Base-by-base conservation (phyloP, 2,329 filamentous ascomycete species). In the Fusarium globosum region DNA sequence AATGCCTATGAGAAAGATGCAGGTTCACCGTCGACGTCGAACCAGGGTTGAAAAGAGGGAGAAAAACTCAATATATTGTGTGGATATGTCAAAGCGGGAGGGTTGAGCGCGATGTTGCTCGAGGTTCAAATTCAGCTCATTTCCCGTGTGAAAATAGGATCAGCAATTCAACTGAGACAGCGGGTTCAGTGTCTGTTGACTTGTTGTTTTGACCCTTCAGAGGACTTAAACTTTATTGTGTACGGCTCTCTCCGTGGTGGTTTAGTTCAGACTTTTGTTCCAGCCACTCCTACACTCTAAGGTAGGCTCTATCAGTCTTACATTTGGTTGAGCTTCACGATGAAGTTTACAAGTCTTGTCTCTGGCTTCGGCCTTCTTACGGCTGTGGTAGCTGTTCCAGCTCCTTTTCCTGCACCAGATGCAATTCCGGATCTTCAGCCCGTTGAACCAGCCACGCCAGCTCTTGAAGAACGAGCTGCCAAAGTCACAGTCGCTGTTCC, bases 401-500 rank as follows among this genome's bases (percentile, higher is more conserved):
- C 71, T 35, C 39, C 71, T 9, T 45, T 62, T 8, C 61, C 72
- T 4, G 61, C 59, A 41, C 67, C 77, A 12, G 68, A 71, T 57
- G 42, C 63, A 4, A 61, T 68, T 6, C 62, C 45, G 7, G 53
- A 51, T 18, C 39, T 33, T 21, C 28, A 35, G 2, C 65, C 65
- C 33, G 45, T n/a, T 33, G 30, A 65, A 20, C 69, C 74, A 30
- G 70, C 70, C 36, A 62, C 78, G 4, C 76, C 70, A 55, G 69
- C 60, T 12, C 65, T 87, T 15, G 83, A 86, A 64, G 85, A 85
- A 71, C 81, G 85, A 49, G 85, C 83, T 45, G 81, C 77, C 39
- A 81, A 79, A 28, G 88, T 89, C 7, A 87, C 86, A 7, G 89
- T 91, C 55, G 82, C 85, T 21, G 86, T 90, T 41, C 81, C 86